Conservation (phyloP, 352 stramenopile genomes). For the Phytophthora cajani region DNA sequence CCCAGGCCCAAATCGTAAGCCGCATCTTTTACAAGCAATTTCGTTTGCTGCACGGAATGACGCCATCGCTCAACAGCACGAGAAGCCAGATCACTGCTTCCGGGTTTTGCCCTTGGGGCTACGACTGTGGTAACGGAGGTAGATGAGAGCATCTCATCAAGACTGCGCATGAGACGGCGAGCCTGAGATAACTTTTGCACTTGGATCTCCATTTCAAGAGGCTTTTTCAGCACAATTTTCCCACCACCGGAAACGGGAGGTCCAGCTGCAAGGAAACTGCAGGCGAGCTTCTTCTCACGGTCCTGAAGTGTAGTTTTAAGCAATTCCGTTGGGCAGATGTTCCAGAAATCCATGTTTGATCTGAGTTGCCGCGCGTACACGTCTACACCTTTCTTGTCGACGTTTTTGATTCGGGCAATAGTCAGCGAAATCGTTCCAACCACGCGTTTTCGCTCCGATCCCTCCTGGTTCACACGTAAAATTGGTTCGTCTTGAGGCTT, state of each 20-base stretch:
- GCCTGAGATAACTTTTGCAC: constrained; percentile 61
- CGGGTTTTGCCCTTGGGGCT: background rate
- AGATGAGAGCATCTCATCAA: constrained; percentile 40
- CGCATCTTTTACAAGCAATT: constrained; percentile 57
- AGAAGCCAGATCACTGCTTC: background rate
- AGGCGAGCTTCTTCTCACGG: constrained; percentile 48
- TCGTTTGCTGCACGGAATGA: constrained; percentile 51
- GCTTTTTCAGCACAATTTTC: constrained; percentile 35
- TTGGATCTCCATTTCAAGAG: constrained; percentile 54
- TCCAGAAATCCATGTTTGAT: constrained; percentile 48
- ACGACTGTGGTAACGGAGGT: background rate
- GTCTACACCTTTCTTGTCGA: constrained; percentile 12
- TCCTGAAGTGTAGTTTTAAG: constrained; percentile 50
- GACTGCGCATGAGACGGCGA: constrained; percentile 35
- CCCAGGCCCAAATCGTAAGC: constrained; percentile 56
- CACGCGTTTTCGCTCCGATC: constrained; percentile 32
- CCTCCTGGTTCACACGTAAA: constrained; percentile 37
- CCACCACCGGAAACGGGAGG: constrained; percentile 34
- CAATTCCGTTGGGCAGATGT: constrained; percentile 56
- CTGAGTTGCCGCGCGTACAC: constrained; percentile 49
- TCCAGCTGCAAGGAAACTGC: constrained; percentile 50
- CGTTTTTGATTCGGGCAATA: constrained; percentile 35
- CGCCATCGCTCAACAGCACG: constrained; percentile 46
- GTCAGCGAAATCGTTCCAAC: constrained; percentile 64
- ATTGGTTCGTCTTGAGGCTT: constrained; percentile 32